Conservation (phyloP, 1,284 basidiomycete genomes). For the Polyporus tsugae region DNA sequence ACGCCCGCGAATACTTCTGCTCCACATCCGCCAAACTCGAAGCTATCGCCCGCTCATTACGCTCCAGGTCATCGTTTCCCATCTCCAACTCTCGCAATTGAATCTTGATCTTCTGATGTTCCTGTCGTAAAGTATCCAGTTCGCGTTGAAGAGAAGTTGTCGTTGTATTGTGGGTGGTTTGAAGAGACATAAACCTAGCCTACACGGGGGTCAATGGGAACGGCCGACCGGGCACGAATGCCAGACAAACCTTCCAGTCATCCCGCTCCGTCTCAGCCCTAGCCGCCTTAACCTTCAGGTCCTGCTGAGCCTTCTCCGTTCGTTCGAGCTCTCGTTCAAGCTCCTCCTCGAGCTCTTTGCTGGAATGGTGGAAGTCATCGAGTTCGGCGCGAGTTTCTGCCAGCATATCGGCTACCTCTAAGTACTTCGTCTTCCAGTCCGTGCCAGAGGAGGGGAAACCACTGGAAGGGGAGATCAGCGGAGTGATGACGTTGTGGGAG, state of each 20-base stretch:
- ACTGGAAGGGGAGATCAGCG: slow-evolving; percentile 27
- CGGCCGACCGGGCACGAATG: slow-evolving; percentile 7
- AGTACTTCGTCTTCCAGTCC: slow-evolving; percentile 88
- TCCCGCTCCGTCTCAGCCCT: slow-evolving; percentile 84
- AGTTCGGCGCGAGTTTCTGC: slow-evolving; percentile 87
- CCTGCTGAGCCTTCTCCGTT: slow-evolving; percentile 87
- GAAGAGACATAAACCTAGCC: slow-evolving; percentile 89
- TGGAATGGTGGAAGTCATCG: slow-evolving; percentile 91
- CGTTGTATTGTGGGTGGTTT: slow-evolving; percentile 90
- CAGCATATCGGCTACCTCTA: slow-evolving; percentile 86
- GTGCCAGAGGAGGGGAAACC: slow-evolving; percentile 60
- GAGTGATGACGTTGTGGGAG: slow-evolving; percentile 7
- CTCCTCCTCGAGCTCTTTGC: slow-evolving; percentile 94
- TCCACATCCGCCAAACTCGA: slow-evolving; percentile 94
- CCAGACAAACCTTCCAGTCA: slow-evolving; percentile 84
- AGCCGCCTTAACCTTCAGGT: slow-evolving; percentile 79
- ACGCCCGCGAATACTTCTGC: slow-evolving; percentile 86
- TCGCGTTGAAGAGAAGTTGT: slow-evolving; percentile 88
- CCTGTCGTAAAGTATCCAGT: slow-evolving; percentile 84
- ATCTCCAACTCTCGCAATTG: slow-evolving; percentile 91
- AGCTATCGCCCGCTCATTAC: slow-evolving; percentile 90
- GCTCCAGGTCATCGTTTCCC: slow-evolving; percentile 95
- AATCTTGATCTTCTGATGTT: slow-evolving; percentile 81
- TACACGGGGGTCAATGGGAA: slow-evolving; percentile 43
- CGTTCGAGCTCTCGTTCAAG: slow-evolving; percentile 88